Evolutionary conservation across 768 basidiomycete genomes (phyloP), one percentile per base, ranked within the genome.

Genomic region (Rhizopogon vinicolor): DNA sequence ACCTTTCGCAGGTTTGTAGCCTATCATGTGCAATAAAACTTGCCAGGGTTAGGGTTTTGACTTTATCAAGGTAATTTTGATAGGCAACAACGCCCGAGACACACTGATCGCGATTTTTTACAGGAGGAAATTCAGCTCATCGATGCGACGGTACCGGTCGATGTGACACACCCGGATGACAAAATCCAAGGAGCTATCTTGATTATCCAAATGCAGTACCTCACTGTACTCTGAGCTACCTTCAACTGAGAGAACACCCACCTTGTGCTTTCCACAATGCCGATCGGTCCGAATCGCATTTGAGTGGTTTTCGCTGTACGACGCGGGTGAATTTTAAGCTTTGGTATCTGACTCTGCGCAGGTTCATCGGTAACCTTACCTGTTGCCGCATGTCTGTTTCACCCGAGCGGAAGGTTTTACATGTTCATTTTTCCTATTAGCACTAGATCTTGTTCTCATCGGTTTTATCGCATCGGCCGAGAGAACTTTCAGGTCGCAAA

Each of bases 271-370:
- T 37, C 7, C 63, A 51, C 46, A 44, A 61, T 62, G 61, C 63
- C 60, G 61, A 56, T 53, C 63, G 68, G 67, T 37, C 57, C 58
- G 59, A 48, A 35, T n/a, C 45, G 31, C 6, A 19, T 5, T 37
- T 8, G 69, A 60, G 66, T 12, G 45, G 29, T 69, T 71, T 68
- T 62, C 52, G 68, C 68, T 10, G 58, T 56, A 59, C 49, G 60
- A 52, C 40, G 33, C 10, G 9, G n/a, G 13, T 37, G 35, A 37
- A 37, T 10, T 37, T 9, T 37, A 10, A 33, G 10, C 10, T 33
- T 33, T 33, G 31, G 35, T 9, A 37, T 37, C 35, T 37, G 35
- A 12, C 5, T 13, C 28, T 25, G 25, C 25, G 25, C 4, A 25
- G 25, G 25, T 25, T 25, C 4, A 35, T 35, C 14, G 51, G 13